phyloP scores from a whole-genome alignment of 441 rosid genomes.

The Populus trichocarpa region DNA sequence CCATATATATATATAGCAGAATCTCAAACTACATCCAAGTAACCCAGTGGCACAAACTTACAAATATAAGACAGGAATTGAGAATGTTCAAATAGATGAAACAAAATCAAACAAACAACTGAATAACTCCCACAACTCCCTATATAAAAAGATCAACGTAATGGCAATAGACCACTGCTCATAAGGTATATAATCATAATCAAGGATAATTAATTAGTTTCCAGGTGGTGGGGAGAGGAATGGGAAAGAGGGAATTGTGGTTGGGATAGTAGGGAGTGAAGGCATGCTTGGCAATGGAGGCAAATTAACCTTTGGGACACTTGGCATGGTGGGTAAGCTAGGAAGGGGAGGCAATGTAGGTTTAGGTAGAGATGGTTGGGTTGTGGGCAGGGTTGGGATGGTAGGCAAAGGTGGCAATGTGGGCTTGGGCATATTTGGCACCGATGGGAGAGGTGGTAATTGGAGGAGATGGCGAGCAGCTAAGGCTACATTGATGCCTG shows the following conservation, averaged over 20 bases:
- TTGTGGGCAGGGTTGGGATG: not conserved
- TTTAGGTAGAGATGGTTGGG: not conserved
- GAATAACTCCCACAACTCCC: not conserved
- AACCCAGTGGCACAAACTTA: not conserved
- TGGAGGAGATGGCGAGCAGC: constrained; percentile 3
- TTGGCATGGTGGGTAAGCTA: not conserved
- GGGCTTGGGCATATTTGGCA: not conserved
- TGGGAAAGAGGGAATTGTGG: not conserved
- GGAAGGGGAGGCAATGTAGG: constrained; percentile 1
- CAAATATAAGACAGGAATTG: not conserved
- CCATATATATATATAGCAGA: not conserved
- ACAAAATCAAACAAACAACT: not conserved
- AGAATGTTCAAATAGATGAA: not conserved
- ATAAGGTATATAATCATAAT: not conserved
- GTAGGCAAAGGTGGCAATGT: constrained; percentile 13
- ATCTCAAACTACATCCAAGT: not conserved
- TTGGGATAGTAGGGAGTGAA: not conserved
- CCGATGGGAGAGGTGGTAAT: not conserved
- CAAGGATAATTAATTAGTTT: not conserved
- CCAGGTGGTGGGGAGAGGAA: not conserved
- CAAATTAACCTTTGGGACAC: not conserved
- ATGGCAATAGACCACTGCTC: not conserved
- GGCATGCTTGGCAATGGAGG: not conserved
- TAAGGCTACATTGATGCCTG: not conserved
- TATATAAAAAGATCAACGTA: too few species aligned